Evolutionary conservation across 257 asterid species (phyloP).

Genomic region (Rauvolfia tetraphylla): DNA sequence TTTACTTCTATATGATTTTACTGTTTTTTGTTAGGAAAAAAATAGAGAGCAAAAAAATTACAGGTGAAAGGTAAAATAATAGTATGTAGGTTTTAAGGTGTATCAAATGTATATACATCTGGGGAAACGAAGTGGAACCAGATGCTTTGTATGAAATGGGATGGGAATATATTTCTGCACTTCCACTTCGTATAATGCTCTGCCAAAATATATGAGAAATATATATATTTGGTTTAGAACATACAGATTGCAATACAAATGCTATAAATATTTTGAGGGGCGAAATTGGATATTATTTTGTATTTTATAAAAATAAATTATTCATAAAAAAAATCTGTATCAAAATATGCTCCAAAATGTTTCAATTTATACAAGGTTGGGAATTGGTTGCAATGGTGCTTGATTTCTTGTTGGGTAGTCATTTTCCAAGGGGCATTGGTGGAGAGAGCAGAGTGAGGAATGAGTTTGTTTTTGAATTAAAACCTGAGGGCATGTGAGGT

Average conservation of each 20-base stretch:
- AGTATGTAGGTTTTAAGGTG: not conserved
- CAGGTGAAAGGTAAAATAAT: not conserved
- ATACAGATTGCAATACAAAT: too few species aligned
- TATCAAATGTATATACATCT: conserved; percentile 17
- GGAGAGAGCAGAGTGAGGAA: not conserved
- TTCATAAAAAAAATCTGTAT: too few species aligned
- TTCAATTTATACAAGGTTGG: too few species aligned
- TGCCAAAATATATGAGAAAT: too few species aligned
- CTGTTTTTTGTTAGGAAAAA: not conserved
- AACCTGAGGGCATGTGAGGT: conserved; percentile 2
- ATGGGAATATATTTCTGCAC: conserved; percentile 7
- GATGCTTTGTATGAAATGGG: conserved; percentile 25
- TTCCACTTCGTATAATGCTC: conserved; percentile 6
- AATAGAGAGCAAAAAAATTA: not conserved
- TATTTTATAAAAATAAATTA: too few species aligned
- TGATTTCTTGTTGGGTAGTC: conserved; percentile 41
- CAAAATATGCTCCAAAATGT: too few species aligned
- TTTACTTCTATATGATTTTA: not conserved
- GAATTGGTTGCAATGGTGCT: too few species aligned
- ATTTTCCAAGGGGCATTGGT: conserved; percentile 27
- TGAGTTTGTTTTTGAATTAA: conserved; percentile 11
- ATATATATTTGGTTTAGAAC: too few species aligned
- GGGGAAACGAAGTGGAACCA: conserved; percentile 83
- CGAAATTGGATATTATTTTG: too few species aligned
- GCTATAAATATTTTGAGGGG: too few species aligned